Evolutionary conservation across 306 rosid genomes (phyloP).

Genomic region (Carpinus fangiana): DNA sequence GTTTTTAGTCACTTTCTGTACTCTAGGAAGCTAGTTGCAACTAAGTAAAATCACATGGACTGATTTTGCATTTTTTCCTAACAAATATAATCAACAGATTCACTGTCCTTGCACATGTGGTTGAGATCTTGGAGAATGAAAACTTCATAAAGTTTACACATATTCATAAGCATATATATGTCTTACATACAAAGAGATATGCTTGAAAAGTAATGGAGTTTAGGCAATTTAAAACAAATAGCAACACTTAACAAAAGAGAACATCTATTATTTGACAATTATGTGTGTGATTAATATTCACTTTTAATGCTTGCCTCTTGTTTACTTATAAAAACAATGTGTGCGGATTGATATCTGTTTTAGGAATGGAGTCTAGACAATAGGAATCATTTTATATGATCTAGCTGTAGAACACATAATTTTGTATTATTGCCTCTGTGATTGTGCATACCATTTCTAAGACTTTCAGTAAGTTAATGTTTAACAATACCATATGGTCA

Average conservation of each 20-base stretch:
- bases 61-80: too few relatives aligned
- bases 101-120: too few relatives aligned
- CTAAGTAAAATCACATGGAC: too few relatives aligned
- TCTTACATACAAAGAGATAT: too few relatives aligned
- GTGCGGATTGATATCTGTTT: neutral
- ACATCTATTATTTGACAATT: neutral
- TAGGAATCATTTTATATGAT: neutral
- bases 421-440: neutral
- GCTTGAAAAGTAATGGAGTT: neutral
- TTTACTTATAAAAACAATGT: neutral
- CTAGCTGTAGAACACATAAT: neutral
- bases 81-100: too few relatives aligned
- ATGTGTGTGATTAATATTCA: neutral
- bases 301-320: neutral
- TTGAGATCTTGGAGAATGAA: too few relatives aligned
- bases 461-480: conserved; percentile 8
- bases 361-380: neutral
- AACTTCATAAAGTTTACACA: too few relatives aligned
- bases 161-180: too few relatives aligned
- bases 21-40: too few relatives aligned
- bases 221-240: neutral
- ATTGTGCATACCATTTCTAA: neutral
- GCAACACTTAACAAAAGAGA: neutral
- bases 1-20: too few relatives aligned
- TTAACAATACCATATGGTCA: conserved; percentile 11